Evolutionary conservation across 768 basidiomycete genomes (phyloP), one percentile per base, ranked within the genome.

Genomic region (Lactifluus volemus): DNA sequence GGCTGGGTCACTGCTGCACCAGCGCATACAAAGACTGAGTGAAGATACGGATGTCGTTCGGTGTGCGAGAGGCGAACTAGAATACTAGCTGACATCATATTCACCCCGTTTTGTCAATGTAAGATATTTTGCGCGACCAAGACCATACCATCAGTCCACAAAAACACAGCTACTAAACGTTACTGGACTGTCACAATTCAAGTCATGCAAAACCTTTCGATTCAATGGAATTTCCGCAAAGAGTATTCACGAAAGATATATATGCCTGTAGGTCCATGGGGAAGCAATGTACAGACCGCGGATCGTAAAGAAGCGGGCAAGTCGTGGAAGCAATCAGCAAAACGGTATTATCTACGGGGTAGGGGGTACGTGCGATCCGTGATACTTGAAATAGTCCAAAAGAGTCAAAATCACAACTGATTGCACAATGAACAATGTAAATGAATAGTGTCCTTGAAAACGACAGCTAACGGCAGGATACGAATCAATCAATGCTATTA

Each of bases 361-460:
- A 11, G 32, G 36, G 19, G 25, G 29, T 17, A 34, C 55, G 29
- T 49, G 55, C 19, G 11, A 36, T 47, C 45, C 45, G 21, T 47
- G 38, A 47, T 38, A 11, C 15, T 17, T 15, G 41, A 58, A 42
- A 52, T 8, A 17, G 56, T 41, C n/a, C 56, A 19, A 21, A 42
- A 6, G 6, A 6, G 42, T 55, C 53, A 29, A 57, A 71, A 70
- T 79, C 81, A 86, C 73, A 86, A 73, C 75, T 72, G 81, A 72
- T 85, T 77, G 72, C 88, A 89, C 69, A 89, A 71, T 44, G 81
- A 74, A 77, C 88, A 89, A 60, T 80, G 73, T 68, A 87, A 72
- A 67, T 80, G 78, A 68, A 91, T 68, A 63, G 73, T 77, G 64
- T 77, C 77, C 61, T 81, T 83, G 77, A 92, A 81, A 53, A 82